These are phyloP conservation scores for Albatrellus ellisii DNA, from an alignment of 768 basidiomycete genomes.

Conservation along the genomic window DNA sequence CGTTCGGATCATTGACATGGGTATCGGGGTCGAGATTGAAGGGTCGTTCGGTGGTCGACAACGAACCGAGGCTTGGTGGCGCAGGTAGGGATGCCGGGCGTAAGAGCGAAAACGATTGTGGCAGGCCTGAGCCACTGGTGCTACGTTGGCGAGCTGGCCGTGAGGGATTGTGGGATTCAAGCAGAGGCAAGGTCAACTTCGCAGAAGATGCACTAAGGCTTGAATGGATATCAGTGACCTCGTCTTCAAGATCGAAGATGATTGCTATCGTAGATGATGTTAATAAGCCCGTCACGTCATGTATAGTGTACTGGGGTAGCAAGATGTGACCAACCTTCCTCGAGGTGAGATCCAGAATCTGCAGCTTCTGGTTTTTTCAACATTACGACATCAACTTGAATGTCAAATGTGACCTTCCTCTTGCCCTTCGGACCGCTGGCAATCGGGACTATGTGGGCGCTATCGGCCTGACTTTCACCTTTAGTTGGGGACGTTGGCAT, in stretches of 20 bases:
- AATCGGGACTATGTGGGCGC: conserved; percentile 1
- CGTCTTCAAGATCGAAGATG: conserved; percentile 61
- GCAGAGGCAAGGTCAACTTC: conserved; percentile 24
- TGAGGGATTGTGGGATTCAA: conserved; percentile 19
- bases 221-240: conserved; percentile 23
- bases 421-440: conserved; percentile 31
- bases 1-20: conserved; percentile 8
- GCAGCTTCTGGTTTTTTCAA: conserved; percentile 19
- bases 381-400: conserved; percentile 38
- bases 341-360: conserved; percentile 11
- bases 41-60: conserved; percentile 8
- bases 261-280: conserved; percentile 24
- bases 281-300: no score
- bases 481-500: no score
- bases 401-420: conserved; percentile 63
- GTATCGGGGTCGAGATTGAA: conserved; percentile 1
- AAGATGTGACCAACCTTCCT: conserved; percentile 25
- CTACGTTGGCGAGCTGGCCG: conserved; percentile 16
- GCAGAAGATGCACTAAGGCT: conserved; percentile 14
- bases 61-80: conserved; percentile 40
- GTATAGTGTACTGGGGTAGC: conserved; percentile 1
- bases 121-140: conserved; percentile 27
- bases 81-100: conserved; percentile 59
- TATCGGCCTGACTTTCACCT: neutral
- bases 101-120: conserved; percentile 43